These are phyloP conservation scores for Taxillus chinensis DNA, from an alignment of 164 flowering plant species.

Conservation along the genomic window DNA sequence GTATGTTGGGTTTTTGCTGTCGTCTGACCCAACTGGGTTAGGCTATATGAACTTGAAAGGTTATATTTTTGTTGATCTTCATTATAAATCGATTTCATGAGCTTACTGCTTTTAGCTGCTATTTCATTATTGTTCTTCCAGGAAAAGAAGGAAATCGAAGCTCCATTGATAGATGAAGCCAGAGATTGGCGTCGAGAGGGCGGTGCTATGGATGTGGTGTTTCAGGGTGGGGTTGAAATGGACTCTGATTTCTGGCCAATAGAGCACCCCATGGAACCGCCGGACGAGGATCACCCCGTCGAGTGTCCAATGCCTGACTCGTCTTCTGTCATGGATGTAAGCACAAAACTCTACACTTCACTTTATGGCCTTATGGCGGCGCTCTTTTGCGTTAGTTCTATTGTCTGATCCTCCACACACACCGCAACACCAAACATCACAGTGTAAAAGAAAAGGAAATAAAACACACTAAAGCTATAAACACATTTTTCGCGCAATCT, in stretches of 20 bases:
- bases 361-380: too few species aligned
- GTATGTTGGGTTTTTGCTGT: too few species aligned
- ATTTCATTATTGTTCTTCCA: background rate
- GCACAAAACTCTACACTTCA: background rate
- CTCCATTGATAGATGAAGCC: slow-evolving; percentile 6
- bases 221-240: slow-evolving; percentile 13
- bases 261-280: slow-evolving; percentile 38
- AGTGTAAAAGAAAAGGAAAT: too few species aligned
- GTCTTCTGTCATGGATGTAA: slow-evolving; percentile 33
- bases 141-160: slow-evolving; percentile 18
- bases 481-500: too few species aligned
- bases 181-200: slow-evolving; percentile 5
- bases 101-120: background rate
- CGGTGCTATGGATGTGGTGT: slow-evolving; percentile 6
- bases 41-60: too few species aligned
- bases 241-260: slow-evolving; percentile 37
- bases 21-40: too few species aligned
- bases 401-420: too few species aligned
- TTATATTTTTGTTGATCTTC: background rate
- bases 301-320: slow-evolving; percentile 50
- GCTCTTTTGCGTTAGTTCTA: too few species aligned
- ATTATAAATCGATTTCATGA: background rate
- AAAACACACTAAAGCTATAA: too few species aligned
- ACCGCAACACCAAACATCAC: too few species aligned
- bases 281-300: slow-evolving; percentile 45